Evolutionary conservation across 352 stramenopile genomes (phyloP), one percentile per base, ranked within the genome.

Genomic region (Phytopythium vexans): DNA sequence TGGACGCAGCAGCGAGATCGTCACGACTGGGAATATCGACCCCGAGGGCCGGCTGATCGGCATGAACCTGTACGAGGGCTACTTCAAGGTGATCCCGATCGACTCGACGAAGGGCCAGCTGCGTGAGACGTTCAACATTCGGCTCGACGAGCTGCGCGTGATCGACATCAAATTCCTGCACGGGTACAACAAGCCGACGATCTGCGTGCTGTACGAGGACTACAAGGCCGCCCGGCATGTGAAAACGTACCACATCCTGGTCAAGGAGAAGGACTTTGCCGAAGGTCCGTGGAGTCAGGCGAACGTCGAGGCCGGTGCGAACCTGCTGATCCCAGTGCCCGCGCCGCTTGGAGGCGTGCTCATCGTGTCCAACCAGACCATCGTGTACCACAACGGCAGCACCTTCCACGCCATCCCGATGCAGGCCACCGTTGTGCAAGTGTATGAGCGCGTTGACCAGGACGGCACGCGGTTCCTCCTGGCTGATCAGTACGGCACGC

Each of bases 81-180:
- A 95, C 63, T 95, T 95, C 51, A 95, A 95, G 54, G 79, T 95
- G 11, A 92, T 94, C 49, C 86, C 86, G 41, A 94, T 97, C 56
- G 86, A 97, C 58, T 74, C 65, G 40, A 62, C 65, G 55, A 88
- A 85, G 53, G 85, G 86, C 10, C 74, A 86, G 33, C 70, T 96
- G 10, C 81, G 81, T 41, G 86, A 96, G 38, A 82, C 84, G 38
- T 97, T 97, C 68, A 97, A 97, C 66, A 94, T 98, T 42, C 90
- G 88, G 3, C 69, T 98, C 54, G 91, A 97, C 61, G 92, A 97
- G 68, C 67, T 97, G 34, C 76, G 92, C 41, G 88, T 98, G 45
- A 89, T 97, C 52, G 92, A 98, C 60, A 95, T 97, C 67, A 94
- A 97, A 62, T 97, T 97, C 64, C 66, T 97, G 8, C 72, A 96